Conservation (phyloP, 768 basidiomycete species). For the Naematelia encephala region DNA sequence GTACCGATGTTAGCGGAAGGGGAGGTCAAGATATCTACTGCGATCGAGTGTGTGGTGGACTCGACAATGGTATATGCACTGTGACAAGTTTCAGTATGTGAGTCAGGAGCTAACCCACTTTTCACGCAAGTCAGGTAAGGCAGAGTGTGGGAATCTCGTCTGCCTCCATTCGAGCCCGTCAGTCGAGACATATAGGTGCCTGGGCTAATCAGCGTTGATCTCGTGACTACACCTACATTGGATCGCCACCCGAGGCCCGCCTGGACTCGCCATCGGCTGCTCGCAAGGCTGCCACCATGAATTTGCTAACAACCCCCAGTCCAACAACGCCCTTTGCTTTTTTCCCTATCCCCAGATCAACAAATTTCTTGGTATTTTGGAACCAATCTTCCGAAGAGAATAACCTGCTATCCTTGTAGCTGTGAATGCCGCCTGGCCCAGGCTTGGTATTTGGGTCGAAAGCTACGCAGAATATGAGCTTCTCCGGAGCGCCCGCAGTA, state of each 20-base stretch:
- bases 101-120: slow-evolving; percentile 21
- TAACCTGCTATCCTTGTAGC: slow-evolving; percentile 63
- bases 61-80: slow-evolving; percentile 90
- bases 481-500: slow-evolving; percentile 69
- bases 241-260: slow-evolving; percentile 39
- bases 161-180: slow-evolving; percentile 82
- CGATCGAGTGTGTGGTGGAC: slow-evolving; percentile 85
- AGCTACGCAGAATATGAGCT: slow-evolving; percentile 85
- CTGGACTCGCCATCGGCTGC: slow-evolving; percentile 57
- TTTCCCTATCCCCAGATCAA: slow-evolving; percentile 78
- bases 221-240: slow-evolving; percentile 28
- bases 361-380: slow-evolving; percentile 59
- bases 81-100: neutral
- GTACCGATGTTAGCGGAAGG: slow-evolving; percentile 67
- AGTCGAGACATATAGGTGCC: slow-evolving; percentile 70
- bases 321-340: slow-evolving; percentile 85
- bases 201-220: slow-evolving; percentile 55
- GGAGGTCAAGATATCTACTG: slow-evolving; percentile 82
- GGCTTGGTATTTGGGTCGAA: slow-evolving; percentile 60
- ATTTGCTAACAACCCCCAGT: slow-evolving; percentile 88
- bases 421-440: slow-evolving; percentile 49
- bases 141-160: slow-evolving; percentile 80
- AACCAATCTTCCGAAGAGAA: slow-evolving; percentile 87
- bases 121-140: slow-evolving; percentile 43
- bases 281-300: slow-evolving; percentile 82